phyloP scores from a whole-genome alignment of 495 filamentous ascomycete species.

The Diplogelasinospora grovesii region DNA sequence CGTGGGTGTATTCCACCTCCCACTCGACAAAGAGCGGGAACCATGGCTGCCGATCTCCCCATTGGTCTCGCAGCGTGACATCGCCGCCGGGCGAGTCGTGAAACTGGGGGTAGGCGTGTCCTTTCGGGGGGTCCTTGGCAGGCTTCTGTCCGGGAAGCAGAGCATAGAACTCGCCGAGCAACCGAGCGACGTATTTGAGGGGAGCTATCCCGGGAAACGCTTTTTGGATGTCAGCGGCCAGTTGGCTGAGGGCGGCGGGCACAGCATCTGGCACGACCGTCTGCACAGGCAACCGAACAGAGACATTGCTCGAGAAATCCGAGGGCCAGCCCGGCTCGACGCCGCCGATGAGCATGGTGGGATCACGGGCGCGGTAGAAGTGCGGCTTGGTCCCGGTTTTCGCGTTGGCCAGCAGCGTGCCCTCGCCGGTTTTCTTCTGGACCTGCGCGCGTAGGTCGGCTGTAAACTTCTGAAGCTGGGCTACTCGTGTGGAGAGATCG shows the following conservation, averaged over 20 bases:
- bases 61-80: slow-evolving; percentile 27
- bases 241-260: neutral
- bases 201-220: neutral
- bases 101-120: neutral
- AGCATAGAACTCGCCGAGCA: neutral
- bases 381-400: slow-evolving; percentile 11
- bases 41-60: slow-evolving; percentile 41
- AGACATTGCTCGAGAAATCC: slow-evolving; percentile 35
- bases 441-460: neutral
- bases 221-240: neutral
- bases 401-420: neutral
- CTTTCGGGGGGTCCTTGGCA: neutral
- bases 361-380: slow-evolving; percentile 34
- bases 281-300: slow-evolving; percentile 29
- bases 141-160: neutral
- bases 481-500: neutral
- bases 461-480: neutral
- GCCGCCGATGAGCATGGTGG: slow-evolving; percentile 40
- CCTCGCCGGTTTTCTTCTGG: neutral
- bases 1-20: slow-evolving; percentile 46
- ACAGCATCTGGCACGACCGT: neutral
- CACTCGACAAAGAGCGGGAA: slow-evolving; percentile 48
- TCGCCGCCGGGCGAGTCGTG: neutral
- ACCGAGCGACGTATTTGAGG: neutral
- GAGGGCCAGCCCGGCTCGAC: slow-evolving; percentile 38